These are phyloP conservation scores for Scheffersomyces amazonensis DNA, from an alignment of 805 yeast species.

Conservation along the genomic window DNA sequence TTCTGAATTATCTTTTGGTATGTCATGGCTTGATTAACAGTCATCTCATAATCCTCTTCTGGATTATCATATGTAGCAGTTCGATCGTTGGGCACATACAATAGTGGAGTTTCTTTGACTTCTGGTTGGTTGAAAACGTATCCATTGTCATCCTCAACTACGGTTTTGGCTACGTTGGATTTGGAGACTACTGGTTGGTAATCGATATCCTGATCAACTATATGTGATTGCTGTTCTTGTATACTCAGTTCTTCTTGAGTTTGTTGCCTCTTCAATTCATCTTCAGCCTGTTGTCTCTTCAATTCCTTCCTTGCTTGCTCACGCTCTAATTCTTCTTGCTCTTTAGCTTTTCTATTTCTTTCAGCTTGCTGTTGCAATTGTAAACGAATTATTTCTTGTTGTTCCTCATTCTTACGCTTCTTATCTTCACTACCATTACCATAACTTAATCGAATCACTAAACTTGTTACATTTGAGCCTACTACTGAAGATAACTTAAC, in stretches of 20 bases:
- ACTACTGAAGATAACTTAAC: slow-evolving; percentile 14
- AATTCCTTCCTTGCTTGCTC: slow-evolving; percentile 7
- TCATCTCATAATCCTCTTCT: slow-evolving; percentile 40
- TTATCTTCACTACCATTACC: slow-evolving; percentile 8
- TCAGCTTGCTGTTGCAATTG: slow-evolving; percentile 17
- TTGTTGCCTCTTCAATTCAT: background rate
- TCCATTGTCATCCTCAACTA: background rate
- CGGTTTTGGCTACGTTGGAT: background rate
- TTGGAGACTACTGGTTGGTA: background rate
- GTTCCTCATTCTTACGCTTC: slow-evolving; percentile 13
- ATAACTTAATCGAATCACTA: slow-evolving; percentile 23
- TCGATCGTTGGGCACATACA: slow-evolving; percentile 15
- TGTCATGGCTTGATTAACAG: slow-evolving; percentile 33
- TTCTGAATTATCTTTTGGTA: slow-evolving; percentile 33
- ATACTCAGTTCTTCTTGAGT: slow-evolving; percentile 1
- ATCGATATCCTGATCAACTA: background rate
- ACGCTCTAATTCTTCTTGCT: slow-evolving; percentile 6
- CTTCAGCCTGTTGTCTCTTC: background rate
- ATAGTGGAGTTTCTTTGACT: slow-evolving; percentile 13
- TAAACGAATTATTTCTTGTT: slow-evolving; percentile 14
- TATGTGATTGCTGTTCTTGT: slow-evolving; percentile 2
- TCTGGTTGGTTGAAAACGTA: slow-evolving; percentile 2
- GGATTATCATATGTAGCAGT: slow-evolving; percentile 33
- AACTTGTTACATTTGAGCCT: slow-evolving; percentile 16
- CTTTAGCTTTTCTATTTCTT: slow-evolving; percentile 8